A percentile compares a stretch with the other conserved stretches of the same genome.
Evolutionary conservation across 345 rosid species (phyloP).

Genomic region (Odontarrhena argentea): DNA sequence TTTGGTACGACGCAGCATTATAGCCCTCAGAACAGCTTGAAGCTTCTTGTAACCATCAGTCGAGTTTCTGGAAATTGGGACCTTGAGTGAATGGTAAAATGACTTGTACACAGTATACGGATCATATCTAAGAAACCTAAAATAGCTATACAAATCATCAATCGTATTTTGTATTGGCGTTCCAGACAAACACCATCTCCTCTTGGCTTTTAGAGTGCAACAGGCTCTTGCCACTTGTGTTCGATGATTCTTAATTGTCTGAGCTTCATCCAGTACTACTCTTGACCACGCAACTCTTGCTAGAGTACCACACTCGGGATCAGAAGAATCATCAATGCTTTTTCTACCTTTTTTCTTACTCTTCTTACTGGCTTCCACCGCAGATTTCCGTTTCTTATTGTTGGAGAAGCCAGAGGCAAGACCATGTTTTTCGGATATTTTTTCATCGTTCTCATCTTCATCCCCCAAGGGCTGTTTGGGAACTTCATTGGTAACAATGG

Average conservation of each 20-base stretch:
- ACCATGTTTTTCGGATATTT: constrained; percentile 56
- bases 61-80: constrained; percentile 69
- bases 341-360: constrained; percentile 70
- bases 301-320: constrained; percentile 67
- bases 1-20: constrained; percentile 98
- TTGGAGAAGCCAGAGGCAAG: constrained; percentile 58
- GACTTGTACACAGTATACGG: constrained; percentile 77
- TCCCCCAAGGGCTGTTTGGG: constrained; percentile 78
- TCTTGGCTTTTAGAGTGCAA: constrained; percentile 90
- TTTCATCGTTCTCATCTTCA: constrained; percentile 76
- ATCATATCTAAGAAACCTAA: constrained; percentile 87
- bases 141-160: constrained; percentile 94
- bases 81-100: constrained; percentile 65
- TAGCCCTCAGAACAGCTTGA: constrained; percentile 82
- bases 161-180: constrained; percentile 94
- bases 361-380: constrained; percentile 49
- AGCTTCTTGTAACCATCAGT: constrained; percentile 86
- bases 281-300: constrained; percentile 84
- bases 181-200: constrained; percentile 98
- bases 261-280: constrained; percentile 96
- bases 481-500: constrained; percentile 85
- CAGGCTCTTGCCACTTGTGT: constrained; percentile 97
- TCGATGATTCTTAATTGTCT: constrained; percentile 93
- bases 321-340: constrained; percentile 58
- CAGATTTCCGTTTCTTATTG: constrained; percentile 59